Evolutionary conservation across 257 asterid species (phyloP), one percentile per base, ranked within the genome.

Genomic region (Striga asiatica): DNA sequence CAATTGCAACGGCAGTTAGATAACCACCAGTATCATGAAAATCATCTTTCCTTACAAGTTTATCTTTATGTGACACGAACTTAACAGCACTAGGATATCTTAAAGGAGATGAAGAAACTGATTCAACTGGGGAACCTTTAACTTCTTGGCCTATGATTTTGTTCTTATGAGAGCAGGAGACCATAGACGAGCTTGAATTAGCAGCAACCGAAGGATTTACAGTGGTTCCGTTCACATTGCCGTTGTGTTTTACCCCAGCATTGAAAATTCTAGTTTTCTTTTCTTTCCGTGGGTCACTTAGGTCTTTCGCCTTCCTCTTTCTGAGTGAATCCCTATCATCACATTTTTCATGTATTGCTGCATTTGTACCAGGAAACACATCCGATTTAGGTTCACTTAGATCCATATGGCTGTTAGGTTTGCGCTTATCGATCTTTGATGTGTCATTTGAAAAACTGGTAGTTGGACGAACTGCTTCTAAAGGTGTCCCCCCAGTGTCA

Each of bases 41-140:
- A n/a, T n/a, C n/a, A n/a, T n/a, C n/a, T n/a, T n/a, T n/a, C n/a
- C n/a, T n/a, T n/a, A n/a, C n/a, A n/a, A n/a, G n/a, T n/a, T n/a
- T n/a, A n/a, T n/a, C n/a, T n/a, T n/a, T n/a, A n/a, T n/a, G n/a
- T n/a, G n/a, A n/a, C n/a, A n/a, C n/a, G n/a, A n/a, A n/a, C n/a
- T n/a, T n/a, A n/a, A n/a, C n/a, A n/a, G n/a, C n/a, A n/a, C n/a
- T n/a, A n/a, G n/a, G n/a, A n/a, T n/a, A n/a, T n/a, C 88, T 71
- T 73, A 80, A 48, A 56, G 99, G 99, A 56, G 95, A 92, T 20
- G 97, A 92, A 24, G 94, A 92, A 69, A 88, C 99, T 0, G 99
- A 88, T 60, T 78, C 95, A 46, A 66, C 93, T n/a, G 95, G 99
- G 17, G 97, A 88, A 38, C 88, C 84, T 76, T 69, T 85, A 68